Evolutionary conservation across 2,329 filamentous ascomycete genomes (phyloP).

Genomic region (Microdochium trichocladiopsis): DNA sequence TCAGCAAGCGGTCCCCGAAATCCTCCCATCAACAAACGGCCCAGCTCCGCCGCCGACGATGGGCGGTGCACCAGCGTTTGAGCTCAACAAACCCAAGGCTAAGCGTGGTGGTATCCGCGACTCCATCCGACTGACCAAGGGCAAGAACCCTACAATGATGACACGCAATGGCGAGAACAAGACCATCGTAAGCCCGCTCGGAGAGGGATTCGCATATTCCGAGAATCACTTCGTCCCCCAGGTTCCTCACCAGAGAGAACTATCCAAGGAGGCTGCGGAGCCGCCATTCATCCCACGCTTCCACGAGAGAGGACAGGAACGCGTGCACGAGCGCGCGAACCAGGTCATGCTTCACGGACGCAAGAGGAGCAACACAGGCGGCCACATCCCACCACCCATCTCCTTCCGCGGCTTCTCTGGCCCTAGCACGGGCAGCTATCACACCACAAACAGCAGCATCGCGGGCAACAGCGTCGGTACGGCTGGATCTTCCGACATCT

Average conservation of each 20-base stretch:
- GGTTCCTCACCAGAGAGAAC: slow-evolving; percentile 37
- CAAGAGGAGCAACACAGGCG: slow-evolving; percentile 84
- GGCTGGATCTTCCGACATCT: slow-evolving; percentile 53
- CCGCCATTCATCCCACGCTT: slow-evolving; percentile 68
- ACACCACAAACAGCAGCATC: slow-evolving; percentile 48
- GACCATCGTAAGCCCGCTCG: slow-evolving; percentile 28
- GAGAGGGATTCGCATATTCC: slow-evolving; percentile 26
- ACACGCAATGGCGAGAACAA: slow-evolving; percentile 19
- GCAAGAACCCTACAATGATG: slow-evolving; percentile 40
- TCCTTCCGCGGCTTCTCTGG: slow-evolving; percentile 76
- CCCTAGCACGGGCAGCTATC: slow-evolving; percentile 33
- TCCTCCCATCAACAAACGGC: slow-evolving; percentile 44
- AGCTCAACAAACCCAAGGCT: slow-evolving; percentile 37
- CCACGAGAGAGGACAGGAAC: slow-evolving; percentile 44
- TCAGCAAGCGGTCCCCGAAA: slow-evolving; percentile 70
- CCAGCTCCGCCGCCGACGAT: slow-evolving; percentile 36
- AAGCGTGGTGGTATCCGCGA: slow-evolving; percentile 64
- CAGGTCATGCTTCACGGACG: slow-evolving; percentile 56
- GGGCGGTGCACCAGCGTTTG: slow-evolving; percentile 40
- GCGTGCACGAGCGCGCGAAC: slow-evolving; percentile 33
- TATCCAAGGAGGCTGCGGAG: slow-evolving; percentile 56
- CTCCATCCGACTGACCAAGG: slow-evolving; percentile 84
- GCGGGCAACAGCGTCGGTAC: slow-evolving; percentile 51
- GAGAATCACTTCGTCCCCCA: slow-evolving; percentile 19
- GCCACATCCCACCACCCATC: slow-evolving; percentile 60